phyloP scores from a whole-genome alignment of 176 grass and related monocot genomes.

The Ananas comosus region DNA sequence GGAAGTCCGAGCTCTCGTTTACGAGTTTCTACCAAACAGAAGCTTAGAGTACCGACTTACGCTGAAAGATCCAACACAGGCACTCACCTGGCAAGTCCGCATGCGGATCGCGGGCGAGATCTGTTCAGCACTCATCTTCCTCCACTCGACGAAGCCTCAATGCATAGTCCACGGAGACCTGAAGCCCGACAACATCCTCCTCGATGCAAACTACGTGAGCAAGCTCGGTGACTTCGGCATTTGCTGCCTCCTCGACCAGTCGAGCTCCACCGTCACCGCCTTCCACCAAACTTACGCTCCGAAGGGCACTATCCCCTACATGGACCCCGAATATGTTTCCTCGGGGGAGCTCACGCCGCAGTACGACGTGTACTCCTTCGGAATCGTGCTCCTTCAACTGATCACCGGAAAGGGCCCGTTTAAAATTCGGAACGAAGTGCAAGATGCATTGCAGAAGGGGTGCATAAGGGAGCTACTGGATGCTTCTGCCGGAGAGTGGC shows the following conservation, averaged over 20 bases:
- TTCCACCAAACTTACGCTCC: slow-evolving; percentile 43
- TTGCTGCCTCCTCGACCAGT: slow-evolving; percentile 44
- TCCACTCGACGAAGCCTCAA: slow-evolving; percentile 46
- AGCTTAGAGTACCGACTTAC: slow-evolving; percentile 56
- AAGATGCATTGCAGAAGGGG: slow-evolving; percentile 40
- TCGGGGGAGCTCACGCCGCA: slow-evolving; percentile 51
- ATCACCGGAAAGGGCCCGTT: slow-evolving; percentile 56
- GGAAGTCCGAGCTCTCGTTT: slow-evolving; percentile 46
- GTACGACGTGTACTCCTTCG: slow-evolving; percentile 72
- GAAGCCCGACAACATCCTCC: slow-evolving; percentile 65
- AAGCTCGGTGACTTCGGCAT: slow-evolving; percentile 78
- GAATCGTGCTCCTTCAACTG: slow-evolving; percentile 54
- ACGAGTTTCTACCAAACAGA: slow-evolving; percentile 48
- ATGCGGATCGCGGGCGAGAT: slow-evolving; percentile 46
- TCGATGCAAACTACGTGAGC: slow-evolving; percentile 28
- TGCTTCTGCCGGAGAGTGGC: slow-evolving; percentile 56
- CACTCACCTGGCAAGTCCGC: slow-evolving; percentile 49
- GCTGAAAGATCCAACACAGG: slow-evolving; percentile 10
- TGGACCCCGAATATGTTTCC: slow-evolving; percentile 68
- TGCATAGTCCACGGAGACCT: slow-evolving; percentile 58
- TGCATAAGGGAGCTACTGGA: slow-evolving; percentile 48
- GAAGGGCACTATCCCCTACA: slow-evolving; percentile 65
- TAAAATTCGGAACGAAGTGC: slow-evolving; percentile 52
- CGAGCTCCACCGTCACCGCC: slow-evolving; percentile 41
- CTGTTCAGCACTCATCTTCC: slow-evolving; percentile 59